These are phyloP conservation scores for Punica granatum DNA, from an alignment of 345 rosid species.

Conservation along the genomic window DNA sequence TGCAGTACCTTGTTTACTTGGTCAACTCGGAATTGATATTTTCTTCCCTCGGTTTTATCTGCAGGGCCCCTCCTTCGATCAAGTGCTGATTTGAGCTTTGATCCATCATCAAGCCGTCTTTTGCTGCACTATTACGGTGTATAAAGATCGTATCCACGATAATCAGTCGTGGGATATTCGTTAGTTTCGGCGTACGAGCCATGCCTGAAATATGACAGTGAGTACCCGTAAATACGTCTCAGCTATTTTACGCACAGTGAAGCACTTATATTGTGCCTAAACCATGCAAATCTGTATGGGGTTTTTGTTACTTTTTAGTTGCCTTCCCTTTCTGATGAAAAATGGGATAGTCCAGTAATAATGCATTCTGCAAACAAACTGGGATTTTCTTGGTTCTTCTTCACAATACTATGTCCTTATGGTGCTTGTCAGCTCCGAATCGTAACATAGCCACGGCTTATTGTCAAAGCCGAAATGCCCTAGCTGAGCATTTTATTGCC, in stretches of 20 bases:
- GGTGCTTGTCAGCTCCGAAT: no score
- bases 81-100: neutral
- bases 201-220: neutral
- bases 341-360: neutral
- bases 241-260: neutral
- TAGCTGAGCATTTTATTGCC: no score
- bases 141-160: neutral
- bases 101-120: neutral
- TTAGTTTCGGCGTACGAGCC: neutral
- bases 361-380: neutral
- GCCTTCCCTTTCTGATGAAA: neutral
- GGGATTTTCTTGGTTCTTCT: no score
- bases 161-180: neutral
- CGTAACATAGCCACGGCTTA: no score
- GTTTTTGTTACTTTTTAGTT: neutral
- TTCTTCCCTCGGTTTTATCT: neutral
- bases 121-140: neutral
- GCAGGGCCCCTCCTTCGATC: neutral
- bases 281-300: no score
- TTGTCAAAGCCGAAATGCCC: no score
- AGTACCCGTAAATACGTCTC: neutral
- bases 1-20: neutral
- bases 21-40: neutral
- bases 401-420: no score
- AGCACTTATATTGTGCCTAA: no score